A percentile compares a stretch with the other conserved stretches of the same genome.
Conservation (phyloP, 306 rosid species). For the Dryas octopetala region DNA sequence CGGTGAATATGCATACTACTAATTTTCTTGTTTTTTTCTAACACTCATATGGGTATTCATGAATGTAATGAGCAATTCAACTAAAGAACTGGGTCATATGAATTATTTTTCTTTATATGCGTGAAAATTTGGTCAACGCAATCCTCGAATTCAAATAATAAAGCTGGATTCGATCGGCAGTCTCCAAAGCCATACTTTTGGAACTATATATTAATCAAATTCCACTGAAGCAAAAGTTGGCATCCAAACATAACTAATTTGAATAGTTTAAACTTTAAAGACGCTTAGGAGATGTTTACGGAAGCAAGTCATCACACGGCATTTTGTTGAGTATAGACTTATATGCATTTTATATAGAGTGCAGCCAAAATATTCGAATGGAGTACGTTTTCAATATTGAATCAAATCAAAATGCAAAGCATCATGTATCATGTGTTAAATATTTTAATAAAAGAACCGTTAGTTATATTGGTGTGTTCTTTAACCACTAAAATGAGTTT, state of each 20-base stretch:
- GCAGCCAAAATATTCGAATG: neutral
- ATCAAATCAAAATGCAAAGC: neutral
- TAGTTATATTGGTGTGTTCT: too few species aligned
- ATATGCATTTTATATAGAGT: neutral
- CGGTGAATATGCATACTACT: too few species aligned
- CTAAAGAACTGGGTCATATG: neutral
- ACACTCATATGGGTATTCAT: too few species aligned
- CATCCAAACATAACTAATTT: neutral
- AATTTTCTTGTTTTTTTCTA: too few species aligned
- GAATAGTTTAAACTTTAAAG: neutral
- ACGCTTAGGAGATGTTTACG: neutral
- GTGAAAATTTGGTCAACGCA: neutral
- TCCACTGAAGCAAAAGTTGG: neutral
- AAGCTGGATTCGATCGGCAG: neutral
- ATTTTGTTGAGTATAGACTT: neutral
- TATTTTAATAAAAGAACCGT: neutral
- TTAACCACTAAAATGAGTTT: too few species aligned
- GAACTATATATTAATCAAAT: neutral
- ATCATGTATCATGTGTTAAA: neutral
- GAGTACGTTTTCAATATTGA: neutral
- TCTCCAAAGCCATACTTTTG: neutral
- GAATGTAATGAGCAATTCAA: neutral
- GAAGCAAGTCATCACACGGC: constrained; percentile 8
- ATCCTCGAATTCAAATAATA: neutral
- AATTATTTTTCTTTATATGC: neutral